Conservation (phyloP, 2,329 filamentous ascomycete genomes). For the Torrubiellomyces zombiae region DNA sequence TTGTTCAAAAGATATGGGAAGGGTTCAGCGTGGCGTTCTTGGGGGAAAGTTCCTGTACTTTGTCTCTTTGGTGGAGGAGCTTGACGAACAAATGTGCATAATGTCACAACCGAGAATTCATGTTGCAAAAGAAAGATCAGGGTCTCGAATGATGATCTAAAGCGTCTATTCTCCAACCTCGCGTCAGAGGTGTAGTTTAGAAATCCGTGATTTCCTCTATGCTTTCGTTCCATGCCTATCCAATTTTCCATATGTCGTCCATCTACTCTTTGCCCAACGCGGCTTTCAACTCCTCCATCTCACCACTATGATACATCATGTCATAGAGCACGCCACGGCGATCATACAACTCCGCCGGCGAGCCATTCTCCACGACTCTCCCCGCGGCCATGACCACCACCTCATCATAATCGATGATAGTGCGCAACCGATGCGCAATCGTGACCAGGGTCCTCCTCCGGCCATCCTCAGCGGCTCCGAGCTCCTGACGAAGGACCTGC, state of each 20-base stretch:
- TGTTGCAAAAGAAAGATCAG: no score
- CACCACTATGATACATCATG: constrained; percentile 38
- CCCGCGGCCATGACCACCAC: constrained; percentile 40
- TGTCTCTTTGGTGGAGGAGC: no score
- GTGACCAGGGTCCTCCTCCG: constrained; percentile 40
- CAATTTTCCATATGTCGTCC: no score
- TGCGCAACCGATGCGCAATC: constrained; percentile 39
- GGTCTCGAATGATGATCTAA: no score
- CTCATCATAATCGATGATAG: constrained; percentile 42
- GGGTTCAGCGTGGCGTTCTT: no score
- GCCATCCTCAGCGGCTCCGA: constrained; percentile 24
- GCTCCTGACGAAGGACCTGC: constrained; percentile 30
- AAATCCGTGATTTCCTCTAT: no score
- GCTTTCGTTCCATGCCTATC: not conserved
- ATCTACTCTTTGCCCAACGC: constrained; percentile 11
- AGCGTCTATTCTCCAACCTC: no score
- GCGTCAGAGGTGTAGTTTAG: no score
- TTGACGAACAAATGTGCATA: no score
- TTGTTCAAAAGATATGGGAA: no score
- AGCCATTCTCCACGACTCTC: constrained; percentile 34
- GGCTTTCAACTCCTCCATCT: constrained; percentile 27
- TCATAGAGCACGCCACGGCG: constrained; percentile 31
- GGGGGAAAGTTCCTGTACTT: no score
- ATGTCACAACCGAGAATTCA: no score
- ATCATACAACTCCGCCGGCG: constrained; percentile 28